These are phyloP conservation scores for Aspergillus sclerotioniger DNA, from an alignment of 495 filamentous ascomycete species.

Conservation along the genomic window DNA sequence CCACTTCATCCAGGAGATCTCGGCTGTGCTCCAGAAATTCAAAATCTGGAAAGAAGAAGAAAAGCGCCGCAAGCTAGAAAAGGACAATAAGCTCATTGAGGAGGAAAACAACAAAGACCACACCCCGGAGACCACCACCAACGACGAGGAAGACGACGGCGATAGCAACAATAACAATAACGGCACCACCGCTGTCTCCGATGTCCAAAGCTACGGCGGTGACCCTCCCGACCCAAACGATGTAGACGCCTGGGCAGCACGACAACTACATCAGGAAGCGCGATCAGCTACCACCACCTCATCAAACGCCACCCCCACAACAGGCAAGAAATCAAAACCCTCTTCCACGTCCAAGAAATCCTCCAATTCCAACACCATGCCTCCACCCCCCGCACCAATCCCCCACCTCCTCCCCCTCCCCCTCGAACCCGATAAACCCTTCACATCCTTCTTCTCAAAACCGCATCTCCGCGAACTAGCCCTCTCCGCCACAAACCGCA, in stretches of 20 bases:
- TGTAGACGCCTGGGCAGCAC: conserved; percentile 68
- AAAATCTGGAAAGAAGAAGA: conserved; percentile 85
- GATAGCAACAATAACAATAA: conserved; percentile 20
- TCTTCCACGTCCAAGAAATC: conserved; percentile 1
- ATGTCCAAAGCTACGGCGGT: conserved; percentile 38
- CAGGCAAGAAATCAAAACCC: conserved; percentile 30
- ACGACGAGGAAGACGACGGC: conserved; percentile 26
- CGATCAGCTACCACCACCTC: conserved; percentile 30
- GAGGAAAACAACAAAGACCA: background rate
- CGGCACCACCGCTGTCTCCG: conserved; percentile 25
- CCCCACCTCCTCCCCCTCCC: conserved; percentile 4
- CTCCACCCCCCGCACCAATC: conserved; percentile 8
- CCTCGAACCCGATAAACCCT: conserved; percentile 56
- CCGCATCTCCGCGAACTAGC: conserved; percentile 74
- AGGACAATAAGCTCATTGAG: conserved; percentile 48
- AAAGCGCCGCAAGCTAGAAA: conserved; percentile 70
- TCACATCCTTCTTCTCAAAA: conserved; percentile 82
- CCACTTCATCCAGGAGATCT: conserved; percentile 78
- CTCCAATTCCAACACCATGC: conserved; percentile 7
- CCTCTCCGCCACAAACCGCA: conserved; percentile 53
- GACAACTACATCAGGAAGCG: conserved; percentile 73
- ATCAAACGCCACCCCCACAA: conserved; percentile 9
- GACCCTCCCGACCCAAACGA: conserved; percentile 64
- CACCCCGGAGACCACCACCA: conserved; percentile 8
- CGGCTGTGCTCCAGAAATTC: conserved; percentile 81